Conservation (phyloP, 768 basidiomycete genomes). For the Mycena kentingensis region DNA sequence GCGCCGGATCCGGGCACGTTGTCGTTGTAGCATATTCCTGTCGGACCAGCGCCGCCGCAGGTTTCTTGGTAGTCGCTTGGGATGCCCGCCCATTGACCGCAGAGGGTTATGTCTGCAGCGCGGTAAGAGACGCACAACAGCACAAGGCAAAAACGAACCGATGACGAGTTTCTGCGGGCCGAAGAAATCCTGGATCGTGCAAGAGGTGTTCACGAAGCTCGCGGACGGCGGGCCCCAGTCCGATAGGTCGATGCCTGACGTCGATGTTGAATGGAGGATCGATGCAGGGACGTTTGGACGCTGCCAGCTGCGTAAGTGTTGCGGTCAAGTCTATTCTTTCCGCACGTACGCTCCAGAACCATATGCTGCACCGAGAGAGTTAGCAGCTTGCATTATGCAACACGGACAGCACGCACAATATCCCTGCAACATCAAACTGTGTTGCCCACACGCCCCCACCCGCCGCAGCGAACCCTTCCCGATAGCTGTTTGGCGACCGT, state of each 20-base stretch:
- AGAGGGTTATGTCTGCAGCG: constrained; percentile 52
- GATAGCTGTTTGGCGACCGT: constrained; percentile 62
- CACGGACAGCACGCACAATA: constrained; percentile 15
- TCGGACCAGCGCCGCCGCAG: constrained; percentile 33
- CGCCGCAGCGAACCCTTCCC: constrained; percentile 61
- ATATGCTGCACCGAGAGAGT: constrained; percentile 31
- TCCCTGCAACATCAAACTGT: constrained; percentile 59
- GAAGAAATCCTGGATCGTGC: constrained; percentile 48
- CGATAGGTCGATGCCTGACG: constrained; percentile 38
- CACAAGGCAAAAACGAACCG: constrained; percentile 6
- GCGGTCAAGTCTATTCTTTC: background rate
- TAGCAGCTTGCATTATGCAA: background rate
- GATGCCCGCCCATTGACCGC: constrained; percentile 54
- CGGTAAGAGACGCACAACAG: background rate
- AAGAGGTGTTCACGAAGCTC: constrained; percentile 38
- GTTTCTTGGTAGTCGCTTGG: constrained; percentile 29
- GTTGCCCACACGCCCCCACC: constrained; percentile 80
- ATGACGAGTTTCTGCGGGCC: constrained; percentile 45
- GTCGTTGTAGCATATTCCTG: constrained; percentile 54
- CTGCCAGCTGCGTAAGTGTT: constrained; percentile 27
- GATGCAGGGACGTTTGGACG: constrained; percentile 44
- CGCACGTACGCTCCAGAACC: constrained; percentile 47
- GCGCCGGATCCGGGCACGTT: constrained; percentile 55
- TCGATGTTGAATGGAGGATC: constrained; percentile 36
- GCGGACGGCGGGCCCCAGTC: constrained; percentile 51